A percentile compares a stretch with the other conserved stretches of the same genome.
Evolutionary conservation across 2,329 filamentous ascomycete genomes (phyloP).

Genomic region (Colletotrichum graminicola): DNA sequence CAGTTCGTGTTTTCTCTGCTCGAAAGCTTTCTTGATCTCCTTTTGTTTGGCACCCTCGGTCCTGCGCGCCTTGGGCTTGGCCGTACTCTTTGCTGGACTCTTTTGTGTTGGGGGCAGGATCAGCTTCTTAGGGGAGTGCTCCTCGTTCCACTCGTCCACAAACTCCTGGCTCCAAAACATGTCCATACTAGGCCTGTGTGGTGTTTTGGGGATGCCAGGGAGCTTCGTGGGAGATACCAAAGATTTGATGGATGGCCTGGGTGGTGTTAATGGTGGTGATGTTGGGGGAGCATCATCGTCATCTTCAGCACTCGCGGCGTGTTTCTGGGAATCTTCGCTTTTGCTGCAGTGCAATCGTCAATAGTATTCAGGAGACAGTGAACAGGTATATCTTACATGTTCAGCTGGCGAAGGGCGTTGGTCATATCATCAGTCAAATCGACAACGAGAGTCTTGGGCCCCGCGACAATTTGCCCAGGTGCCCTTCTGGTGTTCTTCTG

Average conservation of each 20-base stretch:
- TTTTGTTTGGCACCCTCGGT: conserved; percentile 48
- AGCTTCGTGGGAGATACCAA: conserved; percentile 51
- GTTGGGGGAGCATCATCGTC: neutral
- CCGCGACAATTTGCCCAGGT: neutral
- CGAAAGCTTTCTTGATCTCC: conserved; percentile 71
- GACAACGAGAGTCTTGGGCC: neutral
- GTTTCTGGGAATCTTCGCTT: neutral
- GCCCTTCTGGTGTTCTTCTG: neutral
- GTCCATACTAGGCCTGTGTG: conserved; percentile 66
- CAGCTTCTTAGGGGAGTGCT: conserved; percentile 66
- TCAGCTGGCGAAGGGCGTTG: conserved; percentile 25
- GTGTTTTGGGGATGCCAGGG: conserved; percentile 63
- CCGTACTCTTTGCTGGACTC: conserved; percentile 45
- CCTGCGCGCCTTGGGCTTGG: conserved; percentile 43
- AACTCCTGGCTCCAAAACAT: conserved; percentile 71
- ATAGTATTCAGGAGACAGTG: neutral
- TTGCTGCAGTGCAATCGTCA: conserved; percentile 3
- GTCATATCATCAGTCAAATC: conserved; percentile 33
- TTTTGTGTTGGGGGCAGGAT: conserved; percentile 46
- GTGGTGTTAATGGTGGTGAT: conserved; percentile 41
- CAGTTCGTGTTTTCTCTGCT: conserved; percentile 70
- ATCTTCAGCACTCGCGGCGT: neutral
- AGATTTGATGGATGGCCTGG: conserved; percentile 41
- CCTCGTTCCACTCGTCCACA: conserved; percentile 74
- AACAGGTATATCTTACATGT: conserved; percentile 16